Evolutionary conservation across 1,139 yeast genomes (phyloP).

Genomic region (Trichomonascaceae sp.): DNA sequence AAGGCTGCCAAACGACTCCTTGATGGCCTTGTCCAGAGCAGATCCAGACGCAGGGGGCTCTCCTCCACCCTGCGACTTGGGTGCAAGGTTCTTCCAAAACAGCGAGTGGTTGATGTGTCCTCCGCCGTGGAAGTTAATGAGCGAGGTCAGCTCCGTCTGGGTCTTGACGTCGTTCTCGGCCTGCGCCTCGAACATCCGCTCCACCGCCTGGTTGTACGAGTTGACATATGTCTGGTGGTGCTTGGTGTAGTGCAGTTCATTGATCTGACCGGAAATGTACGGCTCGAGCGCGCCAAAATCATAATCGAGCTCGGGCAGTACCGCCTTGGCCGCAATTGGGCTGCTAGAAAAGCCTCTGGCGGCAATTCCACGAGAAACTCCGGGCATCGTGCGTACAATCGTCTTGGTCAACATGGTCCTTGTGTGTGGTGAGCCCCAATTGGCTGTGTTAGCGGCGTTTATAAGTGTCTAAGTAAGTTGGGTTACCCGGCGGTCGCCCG

Average conservation of each 20-base stretch:
- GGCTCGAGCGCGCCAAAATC: slow-evolving; percentile 88
- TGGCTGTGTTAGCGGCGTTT: too few species aligned
- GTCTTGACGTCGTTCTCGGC: slow-evolving; percentile 52
- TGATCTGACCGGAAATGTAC: slow-evolving; percentile 75
- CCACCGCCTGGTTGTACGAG: slow-evolving; percentile 74
- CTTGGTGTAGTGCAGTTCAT: slow-evolving; percentile 76
- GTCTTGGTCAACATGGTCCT: too few species aligned
- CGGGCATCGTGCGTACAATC: too few species aligned
- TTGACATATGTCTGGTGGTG: slow-evolving; percentile 93
- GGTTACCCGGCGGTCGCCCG: too few species aligned
- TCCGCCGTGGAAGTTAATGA: slow-evolving; percentile 90
- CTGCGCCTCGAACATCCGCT: slow-evolving; percentile 63
- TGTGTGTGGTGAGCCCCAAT: too few species aligned
- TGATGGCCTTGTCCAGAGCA: slow-evolving; percentile 49
- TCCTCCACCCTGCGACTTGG: slow-evolving; percentile 74
- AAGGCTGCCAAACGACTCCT: slow-evolving; percentile 58
- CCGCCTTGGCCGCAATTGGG: slow-evolving; percentile 9
- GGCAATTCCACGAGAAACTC: too few species aligned
- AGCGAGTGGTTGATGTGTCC: slow-evolving; percentile 80
- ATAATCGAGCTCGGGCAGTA: slow-evolving; percentile 72
- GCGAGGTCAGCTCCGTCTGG: slow-evolving; percentile 57
- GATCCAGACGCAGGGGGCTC: slow-evolving; percentile 52
- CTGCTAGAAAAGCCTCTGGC: background rate
- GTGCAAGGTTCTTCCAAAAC: slow-evolving; percentile 89
- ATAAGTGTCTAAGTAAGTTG: too few species aligned